Base-by-base conservation (phyloP, 305 asterid species). In the Rubia peregrina region DNA sequence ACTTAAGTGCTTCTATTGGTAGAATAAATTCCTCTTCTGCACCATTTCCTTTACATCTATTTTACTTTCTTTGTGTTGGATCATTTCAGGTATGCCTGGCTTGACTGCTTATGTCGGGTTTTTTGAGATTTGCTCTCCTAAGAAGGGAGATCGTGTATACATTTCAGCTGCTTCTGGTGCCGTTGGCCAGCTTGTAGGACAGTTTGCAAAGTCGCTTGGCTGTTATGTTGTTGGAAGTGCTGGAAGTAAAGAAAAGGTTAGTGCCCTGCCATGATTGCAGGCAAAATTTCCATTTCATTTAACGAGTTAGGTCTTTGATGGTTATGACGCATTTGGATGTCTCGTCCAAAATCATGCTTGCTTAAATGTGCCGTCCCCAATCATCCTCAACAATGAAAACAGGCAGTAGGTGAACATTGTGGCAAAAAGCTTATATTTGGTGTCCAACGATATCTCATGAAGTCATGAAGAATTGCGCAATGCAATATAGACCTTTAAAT, bases 141-240 rank as follows among this genome's bases (percentile, higher is more conserved):
- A 83, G 67, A 69, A 78, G 51, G 95, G 87, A 21, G 92, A 88
- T 56, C 66, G 70, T 33, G 86, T 88, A 3, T 88, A 73, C 65
- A 51, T 88, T 49, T 86, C 92, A 36, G 86, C 92, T 33, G 92
- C 92, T 12, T 85, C 90, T 22, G 91, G 91, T 21, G 95, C 91
- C 41, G 95, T 88, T 21, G 95, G 91, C 2, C 95, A 87, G 77
- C 86, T 84, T 43, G 94, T 81, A 5, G 94, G 94, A 4, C 90
- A 87, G 48, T 85, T 87, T 30, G 90, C 95, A 0, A 88, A 86
- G 73, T 59, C 79, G 7, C 6, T 69, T 1, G 92, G 95, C 7
- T 88, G 95, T 59, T 84, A 85, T 38, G 92, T 89, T 38, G 89
- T 87, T 64, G 92, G 95, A 55, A 87, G 85, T 78, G 92, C 90